These are phyloP conservation scores for Calonectria crousiana DNA, from an alignment of 2,329 filamentous ascomycete species.

Conservation along the genomic window DNA sequence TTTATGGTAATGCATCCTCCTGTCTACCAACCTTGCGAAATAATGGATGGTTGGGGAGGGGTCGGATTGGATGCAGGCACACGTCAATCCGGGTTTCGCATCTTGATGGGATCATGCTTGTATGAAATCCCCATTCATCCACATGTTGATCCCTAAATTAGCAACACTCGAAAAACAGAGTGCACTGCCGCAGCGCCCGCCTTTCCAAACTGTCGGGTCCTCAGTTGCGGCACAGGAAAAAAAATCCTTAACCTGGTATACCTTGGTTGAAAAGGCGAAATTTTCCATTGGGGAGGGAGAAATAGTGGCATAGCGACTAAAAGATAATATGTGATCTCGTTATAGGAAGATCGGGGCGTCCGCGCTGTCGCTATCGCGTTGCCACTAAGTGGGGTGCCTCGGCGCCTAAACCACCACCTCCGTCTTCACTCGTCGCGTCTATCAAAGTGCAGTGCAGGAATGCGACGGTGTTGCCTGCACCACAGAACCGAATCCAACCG, in stretches of 20 bases:
- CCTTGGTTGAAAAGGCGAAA: not conserved
- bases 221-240: not conserved
- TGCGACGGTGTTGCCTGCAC: not conserved
- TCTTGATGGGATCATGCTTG: not conserved
- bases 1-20: not conserved
- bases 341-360: not conserved
- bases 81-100: not conserved
- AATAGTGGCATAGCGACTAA: not conserved
- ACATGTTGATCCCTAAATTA: not conserved
- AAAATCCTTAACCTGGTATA: not conserved
- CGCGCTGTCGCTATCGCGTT: not conserved
- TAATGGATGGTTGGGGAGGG: not conserved
- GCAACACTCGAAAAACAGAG: not conserved
- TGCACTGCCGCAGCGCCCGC: not conserved
- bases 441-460: not conserved
- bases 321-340: not conserved
- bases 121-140: not conserved
- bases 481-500: not conserved
- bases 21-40: not conserved
- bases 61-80: conserved; percentile 2
- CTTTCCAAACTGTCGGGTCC: not conserved
- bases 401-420: conserved; percentile 1
- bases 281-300: not conserved
- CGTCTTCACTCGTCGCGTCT: conserved; percentile 3
- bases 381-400: not conserved